Conservation (phyloP, 345 rosid genomes). For the Moricandia arvensis region DNA sequence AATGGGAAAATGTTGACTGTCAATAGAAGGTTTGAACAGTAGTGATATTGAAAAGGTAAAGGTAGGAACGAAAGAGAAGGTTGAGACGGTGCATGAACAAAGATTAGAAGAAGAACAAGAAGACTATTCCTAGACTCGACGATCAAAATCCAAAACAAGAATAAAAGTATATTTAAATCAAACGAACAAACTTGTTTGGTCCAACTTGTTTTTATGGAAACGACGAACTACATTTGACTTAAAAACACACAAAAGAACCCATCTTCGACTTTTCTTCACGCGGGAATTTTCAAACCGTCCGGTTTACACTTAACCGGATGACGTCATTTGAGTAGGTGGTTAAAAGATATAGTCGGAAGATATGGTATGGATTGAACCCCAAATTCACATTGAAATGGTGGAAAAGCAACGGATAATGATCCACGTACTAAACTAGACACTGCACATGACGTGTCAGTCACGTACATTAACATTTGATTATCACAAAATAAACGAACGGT, state of each 20-base stretch:
- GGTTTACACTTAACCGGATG: conserved; percentile 18
- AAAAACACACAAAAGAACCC: neutral
- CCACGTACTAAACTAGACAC: neutral
- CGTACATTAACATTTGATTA: neutral
- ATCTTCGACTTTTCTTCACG: conserved; percentile 16
- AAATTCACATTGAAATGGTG: neutral
- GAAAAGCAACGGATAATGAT: conserved; percentile 5
- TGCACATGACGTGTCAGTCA: neutral
- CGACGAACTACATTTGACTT: conserved; percentile 18
- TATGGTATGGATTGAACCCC: neutral
- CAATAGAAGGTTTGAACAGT: conserved; percentile 12
- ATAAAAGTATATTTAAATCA: neutral
- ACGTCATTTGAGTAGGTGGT: neutral
- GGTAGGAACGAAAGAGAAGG: neutral
- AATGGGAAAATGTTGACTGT: neutral
- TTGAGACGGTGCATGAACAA: conserved; percentile 20
- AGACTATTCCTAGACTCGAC: conserved; percentile 2
- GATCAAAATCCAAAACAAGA: conserved; percentile 1
- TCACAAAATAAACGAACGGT: neutral
- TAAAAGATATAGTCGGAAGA: neutral
- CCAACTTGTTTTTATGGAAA: neutral
- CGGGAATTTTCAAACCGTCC: conserved; percentile 21
- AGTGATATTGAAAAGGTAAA: conserved; percentile 10
- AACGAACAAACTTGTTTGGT: neutral
- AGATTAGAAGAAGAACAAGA: neutral